phyloP scores from a whole-genome alignment of 2,329 filamentous ascomycete species.

The Aspergillus sp. region DNA sequence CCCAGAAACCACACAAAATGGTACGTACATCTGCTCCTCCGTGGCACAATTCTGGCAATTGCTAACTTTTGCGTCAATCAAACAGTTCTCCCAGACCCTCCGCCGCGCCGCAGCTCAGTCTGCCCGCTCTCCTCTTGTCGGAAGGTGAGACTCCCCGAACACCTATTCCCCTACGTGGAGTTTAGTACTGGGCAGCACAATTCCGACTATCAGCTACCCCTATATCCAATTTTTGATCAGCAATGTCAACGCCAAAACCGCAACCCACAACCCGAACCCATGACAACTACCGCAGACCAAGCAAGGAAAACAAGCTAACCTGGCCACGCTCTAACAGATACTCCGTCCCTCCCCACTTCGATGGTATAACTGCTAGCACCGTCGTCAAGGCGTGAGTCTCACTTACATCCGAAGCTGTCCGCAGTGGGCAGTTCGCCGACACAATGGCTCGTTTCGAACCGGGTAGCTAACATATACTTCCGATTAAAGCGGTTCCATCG shows the following conservation, averaged over 20 bases:
- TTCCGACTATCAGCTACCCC: not conserved
- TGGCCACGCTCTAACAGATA: constrained; percentile 46
- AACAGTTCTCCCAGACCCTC: constrained; percentile 40
- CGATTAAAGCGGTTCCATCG: constrained; percentile 48
- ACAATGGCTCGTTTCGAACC: not conserved
- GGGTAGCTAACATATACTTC: not conserved
- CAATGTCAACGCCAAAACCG: not conserved
- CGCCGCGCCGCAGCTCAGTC: constrained; percentile 44
- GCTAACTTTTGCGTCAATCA: constrained; percentile 20
- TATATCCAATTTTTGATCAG: not conserved
- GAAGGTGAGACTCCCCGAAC: constrained; percentile 53
- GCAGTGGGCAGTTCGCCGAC: not conserved
- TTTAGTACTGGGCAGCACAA: not conserved
- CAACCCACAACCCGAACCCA: not conserved
- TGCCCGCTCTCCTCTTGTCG: constrained; percentile 59
- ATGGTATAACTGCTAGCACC: constrained; percentile 52
- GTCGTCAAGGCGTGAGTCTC: constrained; percentile 53
- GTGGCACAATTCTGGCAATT: constrained; percentile 10
- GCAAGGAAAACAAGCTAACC: constrained; percentile 27
- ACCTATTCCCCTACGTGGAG: not conserved
- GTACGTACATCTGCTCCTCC: constrained; percentile 26
- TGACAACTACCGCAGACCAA: not conserved
- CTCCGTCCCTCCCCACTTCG: constrained; percentile 53
- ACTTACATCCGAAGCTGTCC: not conserved
- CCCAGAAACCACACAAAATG: constrained; percentile 33